phyloP scores from a whole-genome alignment of 2,329 filamentous ascomycete genomes.

The Exutisphaerella laricina region DNA sequence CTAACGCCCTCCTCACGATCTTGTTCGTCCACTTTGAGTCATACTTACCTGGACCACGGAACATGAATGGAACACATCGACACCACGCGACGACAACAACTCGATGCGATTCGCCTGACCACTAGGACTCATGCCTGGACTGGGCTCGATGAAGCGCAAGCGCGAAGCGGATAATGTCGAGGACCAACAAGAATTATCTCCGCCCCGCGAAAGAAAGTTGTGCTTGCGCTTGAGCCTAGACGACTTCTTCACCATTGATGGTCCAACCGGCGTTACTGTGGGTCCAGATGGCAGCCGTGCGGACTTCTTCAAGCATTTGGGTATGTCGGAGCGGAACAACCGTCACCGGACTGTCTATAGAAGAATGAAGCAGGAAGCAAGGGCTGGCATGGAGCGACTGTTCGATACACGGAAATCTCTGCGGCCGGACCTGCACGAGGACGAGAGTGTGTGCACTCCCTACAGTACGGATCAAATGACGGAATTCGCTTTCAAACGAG shows the following conservation, averaged over 20 bases:
- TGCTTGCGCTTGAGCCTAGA: constrained; percentile 10
- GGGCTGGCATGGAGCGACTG: constrained; percentile 18
- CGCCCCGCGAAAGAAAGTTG: constrained; percentile 1
- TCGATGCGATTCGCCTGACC: no score
- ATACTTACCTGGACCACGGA: no score
- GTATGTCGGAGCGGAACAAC: constrained; percentile 16
- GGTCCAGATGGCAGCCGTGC: constrained; percentile 17
- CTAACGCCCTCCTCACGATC: not conserved
- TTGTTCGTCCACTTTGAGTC: not conserved
- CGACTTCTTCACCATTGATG: constrained; percentile 11
- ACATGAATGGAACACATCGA: no score
- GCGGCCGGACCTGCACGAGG: constrained; percentile 11
- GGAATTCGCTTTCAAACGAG: constrained; percentile 16
- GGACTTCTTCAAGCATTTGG: constrained; percentile 19
- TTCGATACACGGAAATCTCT: constrained; percentile 16
- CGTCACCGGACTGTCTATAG: constrained; percentile 17
- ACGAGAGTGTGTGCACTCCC: constrained; percentile 13
- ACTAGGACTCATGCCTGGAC: no score
- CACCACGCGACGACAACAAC: no score
- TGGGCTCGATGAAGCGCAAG: no score
- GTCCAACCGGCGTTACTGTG: constrained; percentile 11
- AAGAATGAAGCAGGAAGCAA: constrained; percentile 21
- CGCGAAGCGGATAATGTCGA: not conserved
- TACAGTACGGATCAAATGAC: constrained; percentile 19
- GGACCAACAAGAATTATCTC: no score